Evolutionary conservation across 2,329 filamentous ascomycete genomes (phyloP), one percentile per base, ranked within the genome.

Genomic region (Moelleriella libera): DNA sequence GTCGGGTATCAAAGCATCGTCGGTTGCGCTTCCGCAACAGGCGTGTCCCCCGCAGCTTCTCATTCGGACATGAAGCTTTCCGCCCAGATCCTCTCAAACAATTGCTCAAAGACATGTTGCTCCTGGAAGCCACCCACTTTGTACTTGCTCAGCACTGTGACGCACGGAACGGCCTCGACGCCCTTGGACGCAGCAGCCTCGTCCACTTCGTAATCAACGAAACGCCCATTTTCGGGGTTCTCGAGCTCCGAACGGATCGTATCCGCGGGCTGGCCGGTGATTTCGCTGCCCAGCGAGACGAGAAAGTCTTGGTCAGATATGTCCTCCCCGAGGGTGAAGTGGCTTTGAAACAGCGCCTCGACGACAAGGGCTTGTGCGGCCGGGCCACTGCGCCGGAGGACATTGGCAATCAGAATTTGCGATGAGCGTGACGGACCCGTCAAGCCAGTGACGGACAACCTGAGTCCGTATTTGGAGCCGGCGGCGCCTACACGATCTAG

Each of bases 61-160:
- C 30, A 10, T 47, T 50, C 8, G 32, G 32, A 8, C 12, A 37
- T 37, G 32, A 12, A 37, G 8, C 8, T 37, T 42, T 50, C 50
- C 11, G 34, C 52, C 45, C 50, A 51, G 46, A 84, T 68, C 58
- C 73, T 68, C 52, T 81, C 74, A 64, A 90, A 88, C 39, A 84
- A 61, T 51, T 75, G 70, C 55, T 82, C 65, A 60, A 88, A 87
- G 1, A 80, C 71, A 43, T 71, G 70, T 3, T 76, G 69, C 50
- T 82, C 76, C 67, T 89, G 83, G 48, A 81, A 84, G 1, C 86
- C 86, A 7, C 81, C 79, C 14, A 90, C 69, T 52, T 80, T 74
- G 62, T 78, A 88, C 56, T 69, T 68, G 1, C 72, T 77, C 58
- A 88, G 82, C 45, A 90, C 72, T 2, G 79, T 80, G 56, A 86